phyloP scores from a whole-genome alignment of 805 yeast genomes.

The Vanderwaltozyma tropicalis region DNA sequence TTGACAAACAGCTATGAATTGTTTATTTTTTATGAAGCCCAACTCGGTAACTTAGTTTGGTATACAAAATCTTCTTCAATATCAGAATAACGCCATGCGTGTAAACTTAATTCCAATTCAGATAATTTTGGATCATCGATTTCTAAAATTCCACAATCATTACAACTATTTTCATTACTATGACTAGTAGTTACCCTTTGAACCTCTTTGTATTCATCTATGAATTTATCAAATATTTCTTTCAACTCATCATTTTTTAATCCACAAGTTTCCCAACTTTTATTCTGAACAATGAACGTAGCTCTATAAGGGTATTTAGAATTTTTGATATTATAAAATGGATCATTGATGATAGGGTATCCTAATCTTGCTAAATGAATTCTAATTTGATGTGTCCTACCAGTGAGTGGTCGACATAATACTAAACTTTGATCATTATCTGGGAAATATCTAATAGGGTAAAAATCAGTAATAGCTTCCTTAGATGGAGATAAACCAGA shows the following conservation, averaged over 20 bases:
- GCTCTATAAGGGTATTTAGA: constrained; percentile 18
- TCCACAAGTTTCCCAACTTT: constrained; percentile 12
- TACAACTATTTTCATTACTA: constrained; percentile 6
- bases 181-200: constrained; percentile 11
- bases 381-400: constrained; percentile 90
- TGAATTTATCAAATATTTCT: constrained; percentile 10
- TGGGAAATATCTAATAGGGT: constrained; percentile 51
- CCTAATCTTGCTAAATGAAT: constrained; percentile 85
- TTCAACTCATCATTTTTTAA: constrained; percentile 4
- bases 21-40: constrained; percentile 27
- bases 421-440: constrained; percentile 43
- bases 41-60: constrained; percentile 36
- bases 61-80: constrained; percentile 27
- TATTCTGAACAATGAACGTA: constrained; percentile 12
- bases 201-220: constrained; percentile 26
- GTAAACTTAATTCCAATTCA: constrained; percentile 24
- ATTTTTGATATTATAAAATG: constrained; percentile 38
- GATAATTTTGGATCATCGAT: constrained; percentile 19
- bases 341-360: constrained; percentile 82
- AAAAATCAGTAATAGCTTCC: constrained; percentile 62
- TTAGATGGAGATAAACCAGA: constrained; percentile 35
- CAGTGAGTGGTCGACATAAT: constrained; percentile 78
- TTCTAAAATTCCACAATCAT: constrained; percentile 17
- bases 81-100: constrained; percentile 31
- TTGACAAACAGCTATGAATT: no score